These are phyloP conservation scores for Trametes maxima DNA, from an alignment of 768 basidiomycete genomes.

Conservation along the genomic window DNA sequence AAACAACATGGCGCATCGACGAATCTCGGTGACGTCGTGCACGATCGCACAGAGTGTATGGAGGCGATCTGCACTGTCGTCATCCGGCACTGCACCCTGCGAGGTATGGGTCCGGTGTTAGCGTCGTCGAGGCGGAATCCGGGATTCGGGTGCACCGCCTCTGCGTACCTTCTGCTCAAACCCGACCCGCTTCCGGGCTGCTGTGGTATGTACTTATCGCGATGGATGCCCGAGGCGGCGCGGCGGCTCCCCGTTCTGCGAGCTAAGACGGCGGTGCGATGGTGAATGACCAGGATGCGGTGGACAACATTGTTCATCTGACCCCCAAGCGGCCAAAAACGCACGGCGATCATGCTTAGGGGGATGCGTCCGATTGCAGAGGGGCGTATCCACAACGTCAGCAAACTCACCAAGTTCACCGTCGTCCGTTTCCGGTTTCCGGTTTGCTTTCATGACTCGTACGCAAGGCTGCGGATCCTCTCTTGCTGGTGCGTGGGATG, in stretches of 20 bases:
- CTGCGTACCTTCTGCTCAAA: neutral
- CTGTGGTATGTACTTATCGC: neutral
- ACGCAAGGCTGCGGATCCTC: too few relatives aligned
- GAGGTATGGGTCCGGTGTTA: neutral
- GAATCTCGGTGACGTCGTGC: neutral
- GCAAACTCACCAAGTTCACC: neutral
- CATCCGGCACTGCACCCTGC: constrained; percentile 1
- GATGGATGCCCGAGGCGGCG: neutral
- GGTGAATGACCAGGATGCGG: neutral
- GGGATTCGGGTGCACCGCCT: constrained; percentile 6
- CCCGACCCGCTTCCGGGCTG: neutral
- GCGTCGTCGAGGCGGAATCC: neutral
- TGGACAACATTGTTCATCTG: constrained; percentile 2
- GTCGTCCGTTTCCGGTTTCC: neutral
- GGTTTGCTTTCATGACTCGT: too few relatives aligned
- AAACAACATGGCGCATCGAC: neutral
- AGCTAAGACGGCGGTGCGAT: neutral
- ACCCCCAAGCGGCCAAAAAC: neutral
- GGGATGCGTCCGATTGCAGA: neutral
- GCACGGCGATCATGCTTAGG: neutral
- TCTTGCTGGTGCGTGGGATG: too few relatives aligned
- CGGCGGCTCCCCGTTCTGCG: constrained; percentile 4
- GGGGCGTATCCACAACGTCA: neutral
- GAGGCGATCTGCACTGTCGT: constrained; percentile 5
- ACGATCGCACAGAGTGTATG: constrained; percentile 2